phyloP scores from a whole-genome alignment of 805 yeast genomes.

The Cephaloascus fragrans region DNA sequence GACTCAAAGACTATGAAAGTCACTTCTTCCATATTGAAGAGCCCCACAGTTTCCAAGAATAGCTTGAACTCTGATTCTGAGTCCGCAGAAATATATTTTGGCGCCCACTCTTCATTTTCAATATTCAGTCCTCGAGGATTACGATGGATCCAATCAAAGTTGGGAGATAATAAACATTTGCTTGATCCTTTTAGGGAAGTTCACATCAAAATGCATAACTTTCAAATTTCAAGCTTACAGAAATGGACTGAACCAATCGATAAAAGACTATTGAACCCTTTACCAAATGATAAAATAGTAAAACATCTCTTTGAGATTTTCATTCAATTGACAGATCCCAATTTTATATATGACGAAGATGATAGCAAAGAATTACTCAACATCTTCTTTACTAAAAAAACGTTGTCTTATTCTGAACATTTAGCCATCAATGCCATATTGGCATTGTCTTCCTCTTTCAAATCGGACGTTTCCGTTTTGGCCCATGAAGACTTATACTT shows the following conservation, averaged over 20 bases:
- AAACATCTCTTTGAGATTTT: conserved; percentile 6
- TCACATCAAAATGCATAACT: not conserved
- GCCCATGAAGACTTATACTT: no score
- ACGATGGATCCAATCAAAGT: not conserved
- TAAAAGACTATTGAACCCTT: conserved; percentile 10
- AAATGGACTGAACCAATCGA: conserved; percentile 25
- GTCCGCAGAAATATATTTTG: not conserved
- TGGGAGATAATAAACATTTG: not conserved
- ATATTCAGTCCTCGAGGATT: not conserved
- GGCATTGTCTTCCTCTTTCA: conserved; percentile 8
- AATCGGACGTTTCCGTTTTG: not conserved
- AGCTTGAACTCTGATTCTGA: not conserved
- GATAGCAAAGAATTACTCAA: conserved; percentile 8
- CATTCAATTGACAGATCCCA: conserved; percentile 4
- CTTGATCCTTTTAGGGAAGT: conserved; percentile 9
- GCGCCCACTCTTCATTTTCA: not conserved
- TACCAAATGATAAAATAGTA: conserved; percentile 18
- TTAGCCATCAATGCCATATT: conserved; percentile 18
- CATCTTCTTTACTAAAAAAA: conserved; percentile 4
- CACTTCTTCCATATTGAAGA: not conserved
- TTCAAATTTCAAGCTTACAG: conserved; percentile 10
- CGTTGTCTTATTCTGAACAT: conserved; percentile 17
- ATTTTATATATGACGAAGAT: conserved; percentile 18
- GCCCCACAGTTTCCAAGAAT: not conserved
- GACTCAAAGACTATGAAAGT: not conserved